Conservation (phyloP, 805 yeast genomes). For the Nakazawaea siamensis region DNA sequence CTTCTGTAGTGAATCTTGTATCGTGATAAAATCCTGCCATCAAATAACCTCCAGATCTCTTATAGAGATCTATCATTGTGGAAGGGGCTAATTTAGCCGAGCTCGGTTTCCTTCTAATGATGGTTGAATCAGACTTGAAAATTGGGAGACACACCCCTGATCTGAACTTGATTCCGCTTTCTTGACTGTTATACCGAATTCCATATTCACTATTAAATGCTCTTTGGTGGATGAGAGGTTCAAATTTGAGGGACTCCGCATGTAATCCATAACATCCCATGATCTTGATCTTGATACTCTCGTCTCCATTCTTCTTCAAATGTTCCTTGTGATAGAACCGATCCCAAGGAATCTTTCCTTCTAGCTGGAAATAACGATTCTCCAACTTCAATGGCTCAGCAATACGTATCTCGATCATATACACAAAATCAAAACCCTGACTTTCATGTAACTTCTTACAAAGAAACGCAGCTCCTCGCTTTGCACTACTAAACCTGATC, state of each 20-base stretch:
- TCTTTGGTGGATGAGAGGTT: slow-evolving; percentile 30
- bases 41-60: slow-evolving; percentile 45
- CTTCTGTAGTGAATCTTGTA: slow-evolving; percentile 22
- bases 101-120: too few relatives aligned
- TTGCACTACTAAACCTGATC: slow-evolving; percentile 29
- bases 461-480: slow-evolving; percentile 32
- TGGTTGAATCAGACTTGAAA: slow-evolving; percentile 24
- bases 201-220: slow-evolving; percentile 49
- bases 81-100: too few relatives aligned
- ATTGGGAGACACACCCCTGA: slow-evolving; percentile 50
- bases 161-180: slow-evolving; percentile 25
- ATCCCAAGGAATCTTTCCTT: too few relatives aligned
- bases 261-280: slow-evolving; percentile 33
- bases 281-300: slow-evolving; percentile 33
- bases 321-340: slow-evolving; percentile 28
- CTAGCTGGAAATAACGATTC: too few relatives aligned
- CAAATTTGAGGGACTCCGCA: slow-evolving; percentile 20
- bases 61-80: too few relatives aligned
- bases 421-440: slow-evolving; percentile 33
- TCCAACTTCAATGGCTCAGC: too few relatives aligned
- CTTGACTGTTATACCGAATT: slow-evolving; percentile 27
- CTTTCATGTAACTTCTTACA: slow-evolving; percentile 27
- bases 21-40: slow-evolving; percentile 35
- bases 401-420: slow-evolving; percentile 41
- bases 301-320: slow-evolving; percentile 28